Base-by-base conservation (phyloP, 2,329 filamentous ascomycete genomes). In the Knufia fluminis region DNA sequence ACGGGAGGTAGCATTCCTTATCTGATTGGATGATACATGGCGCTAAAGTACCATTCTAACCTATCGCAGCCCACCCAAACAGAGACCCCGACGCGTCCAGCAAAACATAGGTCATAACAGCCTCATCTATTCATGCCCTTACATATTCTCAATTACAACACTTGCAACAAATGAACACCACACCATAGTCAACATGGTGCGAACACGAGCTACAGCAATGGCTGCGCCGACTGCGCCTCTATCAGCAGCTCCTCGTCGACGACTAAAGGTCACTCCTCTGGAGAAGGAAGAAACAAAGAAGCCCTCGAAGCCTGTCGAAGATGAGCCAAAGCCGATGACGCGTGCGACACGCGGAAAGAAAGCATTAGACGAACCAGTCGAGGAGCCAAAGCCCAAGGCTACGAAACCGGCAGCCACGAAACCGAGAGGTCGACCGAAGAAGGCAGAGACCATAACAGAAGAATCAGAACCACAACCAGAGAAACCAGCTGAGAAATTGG, bases 361-460 rank as follows among this genome's bases (percentile, higher is more conserved):
- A 41, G 31, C 38, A 3, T 46, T 33, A 2, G 38, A 47, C 12
- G 52, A 35, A 2, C 44, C 46, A 10, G 33, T 32, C 16, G 51
- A 52, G 7, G 53, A 53, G 1, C 41, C 48, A 12, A 9, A 48
- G 40, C 31, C 9, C 31, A 20, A 23, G 9, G 35, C 46, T 20
- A 44, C 50, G 3, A 35, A 49, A 14, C 49, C 43, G 14, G 53
- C 48, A 19, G 40, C 41, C 12, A 9, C 55, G 26, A 64, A 63
- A 51, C 35, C 59, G 28, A 52, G 57, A 48, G 60, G 61, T 17
- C 45, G 61, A 43, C 48, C 59, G 31, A 63, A 59, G 54, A 63
- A 61, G 40, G 40, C 31, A 32, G 49, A 55, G 23, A 17, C 39
- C 12, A 36, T 35, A 24, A 16, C 35, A 9, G 42, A 50, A 9